Conservation (phyloP, 495 filamentous ascomycete species). For the Neurospora sp. region DNA sequence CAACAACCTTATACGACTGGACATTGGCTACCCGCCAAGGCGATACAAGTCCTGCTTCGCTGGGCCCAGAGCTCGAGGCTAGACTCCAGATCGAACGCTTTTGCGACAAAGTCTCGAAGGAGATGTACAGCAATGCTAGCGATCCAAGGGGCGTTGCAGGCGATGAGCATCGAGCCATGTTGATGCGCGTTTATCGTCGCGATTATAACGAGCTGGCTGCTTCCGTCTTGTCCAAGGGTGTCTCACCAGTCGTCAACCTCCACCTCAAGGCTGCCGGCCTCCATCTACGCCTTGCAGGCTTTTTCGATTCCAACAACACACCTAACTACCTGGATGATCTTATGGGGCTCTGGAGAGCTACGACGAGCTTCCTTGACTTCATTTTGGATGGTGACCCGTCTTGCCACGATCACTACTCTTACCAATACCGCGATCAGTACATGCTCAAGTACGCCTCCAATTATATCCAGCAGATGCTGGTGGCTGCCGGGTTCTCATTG, state of each 20-base stretch:
- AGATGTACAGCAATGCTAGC: conserved; percentile 70
- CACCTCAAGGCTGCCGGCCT: conserved; percentile 72
- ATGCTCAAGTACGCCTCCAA: conserved; percentile 67
- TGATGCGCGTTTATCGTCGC: conserved; percentile 50
- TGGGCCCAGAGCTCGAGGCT: conserved; percentile 56
- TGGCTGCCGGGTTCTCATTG: conserved; percentile 75
- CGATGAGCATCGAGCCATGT: conserved; percentile 57
- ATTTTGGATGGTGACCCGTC: conserved; percentile 46
- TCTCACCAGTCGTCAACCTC: conserved; percentile 53
- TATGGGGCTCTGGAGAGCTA: conserved; percentile 65
- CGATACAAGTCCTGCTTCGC: conserved; percentile 52
- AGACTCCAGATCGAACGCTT: conserved; percentile 74
- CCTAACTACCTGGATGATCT: conserved; percentile 70
- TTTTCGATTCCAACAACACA: conserved; percentile 72
- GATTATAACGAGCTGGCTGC: conserved; percentile 47
- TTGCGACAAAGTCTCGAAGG: conserved; percentile 75
- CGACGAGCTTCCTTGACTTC: conserved; percentile 63
- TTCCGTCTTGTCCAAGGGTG: conserved; percentile 37
- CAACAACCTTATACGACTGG: conserved; percentile 83
- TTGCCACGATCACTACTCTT: conserved; percentile 13
- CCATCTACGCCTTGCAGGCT: conserved; percentile 75
- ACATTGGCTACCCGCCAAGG: conserved; percentile 58
- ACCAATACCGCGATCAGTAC: conserved; percentile 26
- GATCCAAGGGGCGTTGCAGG: conserved; percentile 64
- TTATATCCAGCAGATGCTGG: conserved; percentile 87